Conservation (phyloP, 2,329 filamentous ascomycete genomes). For the Fusarium chlamydosporum region DNA sequence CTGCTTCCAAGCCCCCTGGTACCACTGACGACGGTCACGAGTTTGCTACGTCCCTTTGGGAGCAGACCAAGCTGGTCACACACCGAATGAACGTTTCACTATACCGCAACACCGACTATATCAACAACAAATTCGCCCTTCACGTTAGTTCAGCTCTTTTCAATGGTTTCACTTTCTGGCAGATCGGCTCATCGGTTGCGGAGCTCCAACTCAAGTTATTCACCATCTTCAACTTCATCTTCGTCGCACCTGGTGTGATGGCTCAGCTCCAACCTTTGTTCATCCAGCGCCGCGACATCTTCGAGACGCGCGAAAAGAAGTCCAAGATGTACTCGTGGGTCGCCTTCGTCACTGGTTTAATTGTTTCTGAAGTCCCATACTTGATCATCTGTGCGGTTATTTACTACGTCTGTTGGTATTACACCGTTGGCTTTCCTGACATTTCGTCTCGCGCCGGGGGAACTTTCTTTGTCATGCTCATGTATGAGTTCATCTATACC, state of each 20-base stretch:
- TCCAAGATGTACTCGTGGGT: constrained; percentile 71
- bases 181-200: constrained; percentile 65
- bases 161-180: constrained; percentile 74
- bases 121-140: constrained; percentile 73
- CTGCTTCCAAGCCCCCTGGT: constrained; percentile 61
- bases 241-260: constrained; percentile 71
- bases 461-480: constrained; percentile 68
- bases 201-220: constrained; percentile 70
- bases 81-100: constrained; percentile 73
- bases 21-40: constrained; percentile 70
- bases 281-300: constrained; percentile 63
- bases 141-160: constrained; percentile 70
- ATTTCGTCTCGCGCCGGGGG: constrained; percentile 64
- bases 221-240: constrained; percentile 74
- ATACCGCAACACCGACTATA: constrained; percentile 76
- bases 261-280: constrained; percentile 65
- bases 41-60: constrained; percentile 76
- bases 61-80: constrained; percentile 75
- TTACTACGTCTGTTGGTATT: constrained; percentile 71
- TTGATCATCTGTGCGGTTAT: constrained; percentile 60
- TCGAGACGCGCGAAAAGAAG: constrained; percentile 65
- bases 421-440: constrained; percentile 65
- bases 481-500: constrained; percentile 73
- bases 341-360: constrained; percentile 68
- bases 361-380: constrained; percentile 64